Evolutionary conservation across 192 early-diverging fungal genomes (phyloP).

Genomic region (Backusella australiensis): DNA sequence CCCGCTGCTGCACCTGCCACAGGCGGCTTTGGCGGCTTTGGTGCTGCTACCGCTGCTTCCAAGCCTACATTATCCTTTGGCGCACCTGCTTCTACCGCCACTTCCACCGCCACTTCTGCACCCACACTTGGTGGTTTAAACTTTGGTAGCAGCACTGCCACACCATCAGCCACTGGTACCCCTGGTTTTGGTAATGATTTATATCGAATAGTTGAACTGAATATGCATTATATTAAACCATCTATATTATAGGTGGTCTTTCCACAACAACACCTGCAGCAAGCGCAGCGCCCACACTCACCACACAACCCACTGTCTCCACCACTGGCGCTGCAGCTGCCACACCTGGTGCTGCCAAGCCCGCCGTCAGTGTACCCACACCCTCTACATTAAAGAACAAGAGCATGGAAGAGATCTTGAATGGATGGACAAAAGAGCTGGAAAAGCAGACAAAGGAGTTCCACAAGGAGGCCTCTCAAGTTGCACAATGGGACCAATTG

Average conservation of each 20-base stretch:
- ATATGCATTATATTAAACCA: not conserved
- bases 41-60: conserved; percentile 29
- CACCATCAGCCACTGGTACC: conserved; percentile 20
- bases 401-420: conserved; percentile 89
- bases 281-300: conserved; percentile 10
- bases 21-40: conserved; percentile 18
- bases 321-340: not conserved
- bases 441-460: conserved; percentile 78
- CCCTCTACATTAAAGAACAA: conserved; percentile 72
- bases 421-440: conserved; percentile 87
- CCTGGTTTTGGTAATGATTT: not conserved
- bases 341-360: conserved; percentile 24
- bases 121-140: not conserved
- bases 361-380: conserved; percentile 44
- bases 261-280: conserved; percentile 29
- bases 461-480: conserved; percentile 79
- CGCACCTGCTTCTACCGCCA: conserved; percentile 21
- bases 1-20: conserved; percentile 22
- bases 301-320: conserved; percentile 17
- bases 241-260: not conserved
- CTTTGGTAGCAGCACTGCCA: not conserved
- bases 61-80: conserved; percentile 19
- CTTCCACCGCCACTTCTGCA: conserved; percentile 31
- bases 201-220: not conserved
- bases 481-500: conserved; percentile 82